Percentiles rank a stretch among this genome's conserved stretches.
phyloP scores from a whole-genome alignment of 257 asterid genomes.

The Nicotiana paniculata region DNA sequence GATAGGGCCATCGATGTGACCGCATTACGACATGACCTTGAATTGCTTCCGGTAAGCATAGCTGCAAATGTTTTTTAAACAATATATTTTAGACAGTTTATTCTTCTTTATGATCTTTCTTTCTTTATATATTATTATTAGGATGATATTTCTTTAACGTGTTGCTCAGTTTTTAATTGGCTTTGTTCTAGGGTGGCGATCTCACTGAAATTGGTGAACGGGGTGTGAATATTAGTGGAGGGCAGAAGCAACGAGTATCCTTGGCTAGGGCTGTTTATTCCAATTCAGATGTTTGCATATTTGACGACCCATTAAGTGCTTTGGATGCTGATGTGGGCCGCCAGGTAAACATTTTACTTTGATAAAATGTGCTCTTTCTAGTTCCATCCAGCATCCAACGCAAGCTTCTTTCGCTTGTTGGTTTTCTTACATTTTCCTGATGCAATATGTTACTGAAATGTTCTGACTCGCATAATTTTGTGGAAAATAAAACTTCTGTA shows the following conservation, averaged over 20 bases:
- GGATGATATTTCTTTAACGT: not conserved
- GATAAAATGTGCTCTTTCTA: not conserved
- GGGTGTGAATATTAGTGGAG: conserved; percentile 98
- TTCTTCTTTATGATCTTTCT: not conserved
- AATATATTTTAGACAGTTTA: not conserved
- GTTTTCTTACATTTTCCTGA: not conserved
- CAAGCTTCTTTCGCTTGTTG: not conserved
- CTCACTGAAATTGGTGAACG: conserved; percentile 99
- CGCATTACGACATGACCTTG: conserved; percentile 81
- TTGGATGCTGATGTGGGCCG: conserved; percentile 97
- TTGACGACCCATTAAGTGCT: conserved; percentile 98
- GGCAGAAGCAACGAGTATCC: conserved; percentile 98
- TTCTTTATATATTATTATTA: not conserved
- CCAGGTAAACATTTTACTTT: conserved; percentile 48
- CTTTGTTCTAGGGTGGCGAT: conserved; percentile 74
- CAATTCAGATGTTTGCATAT: conserved; percentile 79
- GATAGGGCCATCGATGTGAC: conserved; percentile 72
- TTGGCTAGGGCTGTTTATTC: conserved; percentile 98
- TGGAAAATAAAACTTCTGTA: not conserved
- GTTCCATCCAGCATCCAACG: not conserved
- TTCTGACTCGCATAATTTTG: not conserved
- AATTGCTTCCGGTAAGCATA: conserved; percentile 64
- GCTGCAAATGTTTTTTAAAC: not conserved
- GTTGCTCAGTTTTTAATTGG: conserved; percentile 5
- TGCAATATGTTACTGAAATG: not conserved